Conservation (phyloP, 2,329 filamentous ascomycete genomes). For the Cladophialophora yegresii region DNA sequence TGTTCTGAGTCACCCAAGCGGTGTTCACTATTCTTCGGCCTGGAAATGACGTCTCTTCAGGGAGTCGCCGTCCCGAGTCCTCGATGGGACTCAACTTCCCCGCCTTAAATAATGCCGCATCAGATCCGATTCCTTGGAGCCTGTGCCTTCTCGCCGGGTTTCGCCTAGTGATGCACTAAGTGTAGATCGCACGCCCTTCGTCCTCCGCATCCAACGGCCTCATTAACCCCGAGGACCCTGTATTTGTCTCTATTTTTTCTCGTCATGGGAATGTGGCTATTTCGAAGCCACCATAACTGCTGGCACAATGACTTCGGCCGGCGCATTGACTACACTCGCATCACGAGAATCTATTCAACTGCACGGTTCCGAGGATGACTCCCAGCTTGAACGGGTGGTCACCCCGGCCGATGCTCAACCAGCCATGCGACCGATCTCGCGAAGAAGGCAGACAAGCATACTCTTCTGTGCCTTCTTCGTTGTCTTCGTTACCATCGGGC, state of each 20-base stretch:
- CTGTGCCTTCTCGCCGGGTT: not conserved
- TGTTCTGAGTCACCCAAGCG: too few species aligned
- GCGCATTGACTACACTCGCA: not conserved
- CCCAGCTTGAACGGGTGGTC: constrained; percentile 19
- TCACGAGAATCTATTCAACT: constrained; percentile 19
- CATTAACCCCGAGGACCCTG: not conserved
- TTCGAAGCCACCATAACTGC: not conserved
- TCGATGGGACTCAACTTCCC: not conserved
- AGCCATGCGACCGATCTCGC: constrained; percentile 43
- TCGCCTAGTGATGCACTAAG: not conserved
- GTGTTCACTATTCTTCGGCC: not conserved
- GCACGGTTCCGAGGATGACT: constrained; percentile 20
- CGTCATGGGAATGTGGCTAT: not conserved
- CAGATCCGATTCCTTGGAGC: not conserved
- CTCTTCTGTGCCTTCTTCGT: constrained; percentile 50
- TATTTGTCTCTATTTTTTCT: not conserved
- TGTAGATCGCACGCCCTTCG: constrained; percentile 6
- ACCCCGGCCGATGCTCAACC: constrained; percentile 31
- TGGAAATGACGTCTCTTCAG: not conserved
- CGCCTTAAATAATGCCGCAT: not conserved
- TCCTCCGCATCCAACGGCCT: not conserved
- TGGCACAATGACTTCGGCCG: not conserved
- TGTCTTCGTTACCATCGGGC: constrained; percentile 52
- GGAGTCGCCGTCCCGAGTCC: not conserved
- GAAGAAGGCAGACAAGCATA: constrained; percentile 48